Base-by-base conservation (phyloP, 306 rosid species). In the Prunus davidiana region DNA sequence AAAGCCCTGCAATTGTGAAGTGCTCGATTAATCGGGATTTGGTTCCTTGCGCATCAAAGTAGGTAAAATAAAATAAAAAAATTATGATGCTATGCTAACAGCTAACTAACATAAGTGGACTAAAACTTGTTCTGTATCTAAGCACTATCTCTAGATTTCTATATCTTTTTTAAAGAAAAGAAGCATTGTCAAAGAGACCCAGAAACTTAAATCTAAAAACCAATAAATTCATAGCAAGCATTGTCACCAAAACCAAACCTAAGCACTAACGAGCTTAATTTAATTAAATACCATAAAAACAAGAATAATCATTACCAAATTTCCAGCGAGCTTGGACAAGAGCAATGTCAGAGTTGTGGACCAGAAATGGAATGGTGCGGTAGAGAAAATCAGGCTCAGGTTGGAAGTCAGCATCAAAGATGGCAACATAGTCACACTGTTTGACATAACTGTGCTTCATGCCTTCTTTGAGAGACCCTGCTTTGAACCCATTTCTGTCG, bases 281-380 rank as follows among this genome's bases (percentile, higher is more conserved):
- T 60, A 58, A 13, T 6, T 27, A 61, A 61, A 19, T 27, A 61
- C 12, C 22, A 22, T 51, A 51, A 4, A 1, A 61, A 61, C 5
- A 62, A 5, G 41, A 14, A 3, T 30, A 62, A 65, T 6, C 0
- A 34, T 2, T 86, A 92, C 96, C 93, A n/a, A 92, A 94, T 82
- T 85, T 89, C 98, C 97, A 92, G 34, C 98, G 92, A 72, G 97
- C 91, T 87, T 94, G 98, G 72, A 92, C 93, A 4, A 94, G 91
- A 61, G 90, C 96, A 18, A 94, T 69, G 20, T 89, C 77, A 4
- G 91, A 86, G 62, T 92, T 92, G 68, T 86, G 91, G 65, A 74
- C 72, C 1, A 94, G 88, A 78, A 91, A 90, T 12, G 97, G 98
- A 7, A 92, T 68, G 79, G 95, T 62, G 41, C 91, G 96, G 83